These are phyloP conservation scores for Globisporangium parvum DNA, from an alignment of 352 stramenopile species.

Conservation along the genomic window DNA sequence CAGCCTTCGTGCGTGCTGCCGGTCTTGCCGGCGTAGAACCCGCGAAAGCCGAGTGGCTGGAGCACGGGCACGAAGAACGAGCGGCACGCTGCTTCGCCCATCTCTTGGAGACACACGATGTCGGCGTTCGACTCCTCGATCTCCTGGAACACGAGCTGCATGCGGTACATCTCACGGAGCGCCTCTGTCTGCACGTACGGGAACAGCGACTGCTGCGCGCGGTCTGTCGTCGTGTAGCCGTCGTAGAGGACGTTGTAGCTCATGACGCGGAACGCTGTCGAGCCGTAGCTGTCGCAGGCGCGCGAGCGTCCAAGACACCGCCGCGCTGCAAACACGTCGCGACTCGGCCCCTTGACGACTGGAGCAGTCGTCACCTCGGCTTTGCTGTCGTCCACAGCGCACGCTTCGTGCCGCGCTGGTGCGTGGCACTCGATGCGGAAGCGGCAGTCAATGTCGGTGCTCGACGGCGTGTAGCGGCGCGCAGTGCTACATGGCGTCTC, in stretches of 20 bases:
- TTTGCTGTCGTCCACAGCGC: constrained; percentile 27
- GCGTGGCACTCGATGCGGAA: constrained; percentile 58
- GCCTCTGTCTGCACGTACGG: constrained; percentile 21
- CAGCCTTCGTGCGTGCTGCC: no score
- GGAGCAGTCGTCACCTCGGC: constrained; percentile 23
- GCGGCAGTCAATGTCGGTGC: constrained; percentile 29
- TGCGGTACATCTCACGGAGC: constrained; percentile 45
- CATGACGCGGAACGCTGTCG: constrained; percentile 57
- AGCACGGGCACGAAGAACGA: constrained; percentile 59
- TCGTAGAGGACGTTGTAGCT: constrained; percentile 79
- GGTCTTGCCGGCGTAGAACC: constrained; percentile 25
- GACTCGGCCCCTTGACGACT: constrained; percentile 39
- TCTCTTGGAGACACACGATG: constrained; percentile 71
- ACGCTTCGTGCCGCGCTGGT: constrained; percentile 23
- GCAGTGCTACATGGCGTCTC: constrained; percentile 13
- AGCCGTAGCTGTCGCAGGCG: constrained; percentile 7
- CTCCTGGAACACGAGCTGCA: constrained; percentile 71
- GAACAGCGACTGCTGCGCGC: constrained; percentile 55
- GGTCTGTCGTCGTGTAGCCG: constrained; percentile 57
- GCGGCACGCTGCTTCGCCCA: constrained; percentile 48
- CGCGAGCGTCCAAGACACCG: constrained; percentile 14
- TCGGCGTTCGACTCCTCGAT: constrained; percentile 57
- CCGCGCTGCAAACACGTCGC: constrained; percentile 43
- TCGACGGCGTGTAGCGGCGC: constrained; percentile 34
- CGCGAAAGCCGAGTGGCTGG: constrained; percentile 34